Base-by-base conservation (phyloP, 2,329 filamentous ascomycete genomes). In the Colletotrichum limetticola region DNA sequence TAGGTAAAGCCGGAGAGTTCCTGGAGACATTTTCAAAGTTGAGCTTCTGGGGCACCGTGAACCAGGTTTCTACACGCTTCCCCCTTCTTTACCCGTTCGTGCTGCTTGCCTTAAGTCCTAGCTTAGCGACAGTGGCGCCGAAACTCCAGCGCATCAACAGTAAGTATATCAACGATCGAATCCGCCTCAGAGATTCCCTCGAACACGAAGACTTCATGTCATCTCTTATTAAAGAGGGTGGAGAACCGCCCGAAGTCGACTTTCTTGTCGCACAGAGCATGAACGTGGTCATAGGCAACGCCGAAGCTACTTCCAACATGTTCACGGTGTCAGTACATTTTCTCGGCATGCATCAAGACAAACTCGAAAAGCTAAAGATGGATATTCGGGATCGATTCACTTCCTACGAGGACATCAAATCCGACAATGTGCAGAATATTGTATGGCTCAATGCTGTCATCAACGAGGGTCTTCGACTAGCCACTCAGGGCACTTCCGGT, bases 301-400 rank as follows among this genome's bases (percentile, higher is more conserved):
- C 57, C 11, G 64, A 60, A n/a, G 53, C 64, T 26, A 67, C 57
- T n/a, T 46, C 53, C 1, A 76, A 74, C 30, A 37, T 66, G 19
- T 75, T 74, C 49, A n/a, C 71, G 30, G 71, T 56, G 22, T 42
- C 60, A 28, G 9, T 28, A 46, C 30, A 74, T 60, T 42, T 63
- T 49, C 14, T 59, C 24, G 37, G 67, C 61, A 28, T 56, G 1
- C 26, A 52, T 63, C 26, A 42, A 19, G 64, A 59, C 37, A 74
- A 22, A 52, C 37, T 19, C 6, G 26, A 7, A 9, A 60, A n/a
- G 32, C 63, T 42, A 26, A 68, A 74, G 2, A 37, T 67, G 1
- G 76, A 78, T 30, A 76, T 78, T 30, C 75, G 77, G 30, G 58
- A 42, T 52, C 58, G 63, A 5, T 78, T 78, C 58, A 49, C 56